These are phyloP conservation scores for Citrus sp. DNA, from an alignment of 345 rosid genomes.

Conservation along the genomic window DNA sequence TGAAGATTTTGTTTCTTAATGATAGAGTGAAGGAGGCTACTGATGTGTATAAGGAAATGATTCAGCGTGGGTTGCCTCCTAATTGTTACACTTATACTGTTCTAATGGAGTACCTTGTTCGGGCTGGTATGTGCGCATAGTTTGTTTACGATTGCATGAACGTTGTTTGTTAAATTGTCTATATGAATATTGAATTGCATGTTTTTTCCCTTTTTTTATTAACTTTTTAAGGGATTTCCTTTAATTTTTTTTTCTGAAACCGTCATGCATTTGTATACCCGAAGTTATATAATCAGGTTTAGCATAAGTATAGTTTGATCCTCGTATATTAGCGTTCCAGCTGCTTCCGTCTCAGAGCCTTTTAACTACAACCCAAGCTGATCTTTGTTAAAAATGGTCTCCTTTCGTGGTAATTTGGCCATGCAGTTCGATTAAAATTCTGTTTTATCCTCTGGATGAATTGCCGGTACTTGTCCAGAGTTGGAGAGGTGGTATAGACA, in stretches of 20 bases:
- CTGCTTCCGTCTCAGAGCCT: background rate
- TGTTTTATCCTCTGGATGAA: background rate
- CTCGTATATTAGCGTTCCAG: background rate
- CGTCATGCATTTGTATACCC: background rate
- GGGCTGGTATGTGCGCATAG: constrained; percentile 37
- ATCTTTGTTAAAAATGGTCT: background rate
- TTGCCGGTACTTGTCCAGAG: background rate
- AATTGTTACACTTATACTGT: constrained; percentile 84
- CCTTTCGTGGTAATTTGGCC: no score
- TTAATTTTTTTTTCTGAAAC: background rate
- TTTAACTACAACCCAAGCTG: background rate
- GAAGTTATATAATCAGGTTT: background rate
- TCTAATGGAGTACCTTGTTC: constrained; percentile 67
- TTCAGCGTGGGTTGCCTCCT: constrained; percentile 51
- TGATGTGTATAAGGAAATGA: constrained; percentile 70
- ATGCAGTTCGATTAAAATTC: background rate
- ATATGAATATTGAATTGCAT: background rate
- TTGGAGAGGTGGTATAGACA: background rate
- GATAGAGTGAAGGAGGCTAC: constrained; percentile 60
- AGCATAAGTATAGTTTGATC: background rate
- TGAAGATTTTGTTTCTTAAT: constrained; percentile 69
- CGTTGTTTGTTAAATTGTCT: constrained; percentile 41
- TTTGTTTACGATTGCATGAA: constrained; percentile 15
- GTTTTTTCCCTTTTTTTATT: background rate
- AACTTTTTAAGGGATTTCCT: background rate